Conservation (phyloP, 441 rosid genomes). For the Brassica hybrid region DNA sequence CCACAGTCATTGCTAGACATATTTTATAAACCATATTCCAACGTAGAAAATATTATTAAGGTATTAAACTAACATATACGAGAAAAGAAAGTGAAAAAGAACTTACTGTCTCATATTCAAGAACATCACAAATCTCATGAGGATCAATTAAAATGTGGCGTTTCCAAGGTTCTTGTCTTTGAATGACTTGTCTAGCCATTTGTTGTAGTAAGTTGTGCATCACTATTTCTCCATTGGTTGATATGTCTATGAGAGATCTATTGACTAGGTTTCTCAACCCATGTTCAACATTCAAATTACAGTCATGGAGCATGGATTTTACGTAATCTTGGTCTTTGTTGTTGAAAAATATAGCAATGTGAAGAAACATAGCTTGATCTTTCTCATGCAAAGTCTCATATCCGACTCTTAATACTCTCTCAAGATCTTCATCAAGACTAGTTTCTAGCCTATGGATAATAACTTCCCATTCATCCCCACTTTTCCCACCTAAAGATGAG, state of each 20-base stretch:
- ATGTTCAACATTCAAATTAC: constrained; percentile 3
- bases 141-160: constrained; percentile 9
- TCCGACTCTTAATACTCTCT: constrained; percentile 14
- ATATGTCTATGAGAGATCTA: constrained; percentile 15
- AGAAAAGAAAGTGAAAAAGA: neutral
- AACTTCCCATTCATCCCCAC: constrained; percentile 25
- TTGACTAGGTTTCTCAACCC: constrained; percentile 19
- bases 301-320: neutral
- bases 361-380: constrained; percentile 23
- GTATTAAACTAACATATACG: neutral
- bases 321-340: neutral
- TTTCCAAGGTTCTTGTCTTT: constrained; percentile 2
- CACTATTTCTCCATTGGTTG: neutral
- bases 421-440: neutral
- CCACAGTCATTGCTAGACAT: too few species aligned
- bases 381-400: constrained; percentile 23
- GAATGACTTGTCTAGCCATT: constrained; percentile 1
- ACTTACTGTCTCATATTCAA: constrained; percentile 2
- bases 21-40: too few species aligned
- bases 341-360: constrained; percentile 14
- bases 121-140: neutral
- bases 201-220: constrained; percentile 16
- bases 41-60: too few species aligned
- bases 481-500: constrained; percentile 9
- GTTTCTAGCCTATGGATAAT: constrained; percentile 6